phyloP scores from a whole-genome alignment of 2,329 filamentous ascomycete species.

The Canariomyces notabilis region DNA sequence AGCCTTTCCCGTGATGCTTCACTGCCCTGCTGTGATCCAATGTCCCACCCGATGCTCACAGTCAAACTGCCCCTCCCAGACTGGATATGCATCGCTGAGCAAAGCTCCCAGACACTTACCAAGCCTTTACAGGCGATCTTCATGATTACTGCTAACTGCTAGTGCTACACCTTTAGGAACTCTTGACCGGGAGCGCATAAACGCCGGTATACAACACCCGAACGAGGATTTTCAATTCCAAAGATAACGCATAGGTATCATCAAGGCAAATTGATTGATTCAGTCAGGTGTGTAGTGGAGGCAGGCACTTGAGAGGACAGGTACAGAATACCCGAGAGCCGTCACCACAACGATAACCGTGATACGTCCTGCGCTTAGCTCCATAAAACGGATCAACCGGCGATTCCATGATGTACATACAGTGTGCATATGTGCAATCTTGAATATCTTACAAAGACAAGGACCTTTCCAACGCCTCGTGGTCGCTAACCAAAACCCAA shows the following conservation, averaged over 20 bases:
- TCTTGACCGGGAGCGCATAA: too few species aligned
- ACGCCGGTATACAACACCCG: not conserved
- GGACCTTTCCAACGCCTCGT: not conserved
- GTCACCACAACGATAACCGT: not conserved
- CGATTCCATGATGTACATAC: not conserved
- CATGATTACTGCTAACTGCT: too few species aligned
- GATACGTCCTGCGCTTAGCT: not conserved
- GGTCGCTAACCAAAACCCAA: not conserved
- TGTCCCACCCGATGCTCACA: too few species aligned
- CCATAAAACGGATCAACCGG: not conserved
- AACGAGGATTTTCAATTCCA: not conserved
- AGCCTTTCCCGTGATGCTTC: slow-evolving; percentile 6
- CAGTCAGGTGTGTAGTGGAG: too few species aligned
- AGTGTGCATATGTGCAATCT: not conserved
- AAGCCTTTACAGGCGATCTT: too few species aligned
- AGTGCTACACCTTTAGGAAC: too few species aligned
- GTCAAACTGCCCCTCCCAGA: not conserved
- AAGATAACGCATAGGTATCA: too few species aligned
- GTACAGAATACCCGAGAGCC: too few species aligned
- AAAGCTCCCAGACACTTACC: not conserved
- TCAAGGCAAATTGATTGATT: too few species aligned
- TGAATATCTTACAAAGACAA: not conserved
- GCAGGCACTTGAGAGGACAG: too few species aligned
- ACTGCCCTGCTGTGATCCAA: too few species aligned
- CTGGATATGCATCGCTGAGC: too few species aligned